These are phyloP conservation scores for Dictyostelium firmibasis DNA, from an alignment of 78 protist genomes.

Conservation along the genomic window DNA sequence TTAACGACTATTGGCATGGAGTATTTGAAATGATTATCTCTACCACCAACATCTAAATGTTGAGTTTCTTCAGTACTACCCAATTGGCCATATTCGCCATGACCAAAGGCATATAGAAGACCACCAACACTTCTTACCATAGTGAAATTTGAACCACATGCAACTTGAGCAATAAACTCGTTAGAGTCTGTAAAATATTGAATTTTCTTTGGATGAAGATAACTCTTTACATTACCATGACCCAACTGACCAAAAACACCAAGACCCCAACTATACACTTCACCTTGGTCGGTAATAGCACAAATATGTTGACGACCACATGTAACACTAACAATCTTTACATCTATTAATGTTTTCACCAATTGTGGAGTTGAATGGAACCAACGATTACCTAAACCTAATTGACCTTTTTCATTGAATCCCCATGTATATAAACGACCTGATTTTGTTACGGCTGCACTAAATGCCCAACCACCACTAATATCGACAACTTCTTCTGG, in stretches of 20 bases:
- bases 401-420: constrained; percentile 82
- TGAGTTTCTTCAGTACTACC: constrained; percentile 61
- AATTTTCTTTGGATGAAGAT: constrained; percentile 41
- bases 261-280: constrained; percentile 74
- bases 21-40: constrained; percentile 64
- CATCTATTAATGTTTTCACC: not conserved
- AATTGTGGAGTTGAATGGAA: constrained; percentile 43
- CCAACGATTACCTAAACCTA: constrained; percentile 73
- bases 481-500: constrained; percentile 22
- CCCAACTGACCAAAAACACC: constrained; percentile 81
- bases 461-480: constrained; percentile 74
- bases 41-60: constrained; percentile 38
- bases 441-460: constrained; percentile 18
- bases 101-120: constrained; percentile 53
- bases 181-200: not conserved
- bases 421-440: constrained; percentile 81
- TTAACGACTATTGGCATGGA: constrained; percentile 26
- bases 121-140: not conserved
- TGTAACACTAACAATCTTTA: constrained; percentile 1
- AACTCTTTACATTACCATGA: constrained; percentile 35
- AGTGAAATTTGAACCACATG: constrained; percentile 67
- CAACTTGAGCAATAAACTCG: not conserved
- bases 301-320: constrained; percentile 82
- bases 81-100: constrained; percentile 81
- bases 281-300: constrained; percentile 55